Conservation (phyloP, 225 moss, liverwort and hornwort species). For the Pseudisothecium myosuroides region DNA sequence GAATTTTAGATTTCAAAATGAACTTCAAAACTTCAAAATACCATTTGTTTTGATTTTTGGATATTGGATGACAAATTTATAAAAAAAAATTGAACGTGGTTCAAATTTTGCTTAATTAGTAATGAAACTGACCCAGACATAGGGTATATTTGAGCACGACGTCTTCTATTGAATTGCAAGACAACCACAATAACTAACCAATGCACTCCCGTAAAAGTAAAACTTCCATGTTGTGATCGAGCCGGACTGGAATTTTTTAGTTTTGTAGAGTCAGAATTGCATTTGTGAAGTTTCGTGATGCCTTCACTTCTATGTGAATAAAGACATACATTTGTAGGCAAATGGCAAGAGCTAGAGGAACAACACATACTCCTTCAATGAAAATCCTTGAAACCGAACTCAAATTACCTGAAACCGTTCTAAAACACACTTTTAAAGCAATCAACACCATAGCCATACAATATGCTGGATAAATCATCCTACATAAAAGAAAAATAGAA, state of each 20-base stretch:
- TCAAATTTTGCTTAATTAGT: not conserved
- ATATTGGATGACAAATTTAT: not conserved
- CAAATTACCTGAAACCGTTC: no score
- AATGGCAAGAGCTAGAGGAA: no score
- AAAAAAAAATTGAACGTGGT: accelerated
- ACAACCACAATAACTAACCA: not conserved
- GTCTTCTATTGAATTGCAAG: not conserved
- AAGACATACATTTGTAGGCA: no score
- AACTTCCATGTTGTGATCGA: not conserved
- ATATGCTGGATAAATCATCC: no score
- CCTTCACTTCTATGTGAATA: not conserved
- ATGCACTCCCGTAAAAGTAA: accelerated
- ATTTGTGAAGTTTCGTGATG: not conserved
- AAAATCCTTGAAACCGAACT: no score
- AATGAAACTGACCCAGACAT: accelerated
- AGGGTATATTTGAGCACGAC: accelerated
- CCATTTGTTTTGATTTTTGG: not conserved
- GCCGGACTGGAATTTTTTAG: accelerated
- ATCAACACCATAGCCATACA: no score
- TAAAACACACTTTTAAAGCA: no score
- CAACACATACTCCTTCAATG: no score
- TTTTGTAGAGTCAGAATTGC: not conserved
- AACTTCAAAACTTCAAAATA: not conserved
- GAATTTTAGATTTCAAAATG: not conserved
- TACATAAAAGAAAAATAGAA: no score